These are phyloP conservation scores for Baeospora myosura DNA, from an alignment of 1,284 basidiomycete genomes.

Conservation along the genomic window DNA sequence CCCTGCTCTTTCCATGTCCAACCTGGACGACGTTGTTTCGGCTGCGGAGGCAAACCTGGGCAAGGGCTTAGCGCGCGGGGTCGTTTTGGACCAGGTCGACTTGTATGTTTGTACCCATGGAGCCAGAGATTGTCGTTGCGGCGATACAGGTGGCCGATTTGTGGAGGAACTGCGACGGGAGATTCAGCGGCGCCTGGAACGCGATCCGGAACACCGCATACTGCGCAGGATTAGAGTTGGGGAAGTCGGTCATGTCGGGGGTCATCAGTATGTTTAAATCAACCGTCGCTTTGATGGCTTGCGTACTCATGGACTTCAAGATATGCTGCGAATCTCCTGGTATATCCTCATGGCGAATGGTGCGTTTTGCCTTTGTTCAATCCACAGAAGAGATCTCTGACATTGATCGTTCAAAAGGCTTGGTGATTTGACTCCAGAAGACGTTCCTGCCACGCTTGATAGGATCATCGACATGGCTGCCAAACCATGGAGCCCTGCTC, in stretches of 20 bases:
- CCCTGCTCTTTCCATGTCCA: slow-evolving; percentile 37
- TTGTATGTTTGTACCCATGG: slow-evolving; percentile 73
- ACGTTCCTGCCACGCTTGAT: slow-evolving; percentile 51
- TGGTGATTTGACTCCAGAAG: slow-evolving; percentile 46
- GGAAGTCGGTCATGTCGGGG: slow-evolving; percentile 76
- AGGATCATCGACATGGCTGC: slow-evolving; percentile 32
- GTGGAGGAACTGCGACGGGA: slow-evolving; percentile 35
- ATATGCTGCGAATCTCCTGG: slow-evolving; percentile 71
- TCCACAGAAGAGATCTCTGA: not conserved
- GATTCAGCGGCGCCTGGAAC: slow-evolving; percentile 24
- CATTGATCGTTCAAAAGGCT: slow-evolving; percentile 35
- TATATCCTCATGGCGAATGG: slow-evolving; percentile 78
- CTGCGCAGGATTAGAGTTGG: slow-evolving; percentile 38
- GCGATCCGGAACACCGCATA: slow-evolving; percentile 15
- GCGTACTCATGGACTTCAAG: slow-evolving; percentile 29
- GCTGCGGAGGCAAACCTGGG: slow-evolving; percentile 25
- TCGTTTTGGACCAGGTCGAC: slow-evolving; percentile 29
- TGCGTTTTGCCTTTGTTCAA: slow-evolving; percentile 24
- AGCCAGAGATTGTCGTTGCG: slow-evolving; percentile 68
- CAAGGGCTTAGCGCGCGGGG: slow-evolving; percentile 9
- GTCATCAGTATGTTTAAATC: slow-evolving; percentile 61
- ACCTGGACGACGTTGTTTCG: slow-evolving; percentile 38
- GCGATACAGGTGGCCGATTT: slow-evolving; percentile 52
- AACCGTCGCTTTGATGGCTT: slow-evolving; percentile 2
- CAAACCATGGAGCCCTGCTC: slow-evolving; percentile 20